Base-by-base conservation (phyloP, 2,329 filamentous ascomycete species). In the Hymenoscyphus occultus region DNA sequence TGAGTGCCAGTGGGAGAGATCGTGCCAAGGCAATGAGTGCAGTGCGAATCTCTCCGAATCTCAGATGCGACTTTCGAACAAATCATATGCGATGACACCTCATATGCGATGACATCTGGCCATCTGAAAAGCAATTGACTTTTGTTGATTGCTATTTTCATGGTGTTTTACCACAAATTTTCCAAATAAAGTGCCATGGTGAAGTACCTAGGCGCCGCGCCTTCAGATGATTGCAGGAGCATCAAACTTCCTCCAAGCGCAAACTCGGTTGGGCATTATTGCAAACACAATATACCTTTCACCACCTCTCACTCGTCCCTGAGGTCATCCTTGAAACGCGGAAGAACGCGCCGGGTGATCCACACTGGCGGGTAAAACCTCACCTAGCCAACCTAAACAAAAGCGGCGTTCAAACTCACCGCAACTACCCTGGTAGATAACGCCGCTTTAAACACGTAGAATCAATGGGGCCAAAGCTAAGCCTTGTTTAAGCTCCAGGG, bases 231-330 rank as follows among this genome's bases (percentile, higher is more conserved):
- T 12, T 3, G 6, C 19, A 51, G 48, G 22, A 54, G 48, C 48
- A 28, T 28, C n/a, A 54, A 54, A 13, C 19, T 54, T 54, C 22
- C 48, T 28, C 22, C 48, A 28, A 54, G 48, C 19, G 42, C 14
- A n/a, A 54, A 54, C 10, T 54, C 48, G 48, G n/a, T 54, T 54
- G 48, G 48, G n/a, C 3, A n/a, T 51, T 51, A n/a, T 22, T 51
- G n/a, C n/a, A 5, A 10, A 13, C 19, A 54, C 12, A 28, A 28
- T 28, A 22, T 28, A 2, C 28, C 3, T 28, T 19, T 54, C 48
- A 28, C 48, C 48, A 22, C 6, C 5, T 35, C 5, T 7, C 35
- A 35, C 35, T 35, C 35, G 35, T 35, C 35, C 35, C 9, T 35
- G 35, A 4, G 35, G 35, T 35, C 35, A 4, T 35, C 35, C 19